Evolutionary conservation across 2,329 filamentous ascomycete species (phyloP).

Genomic region (Paecilomyces niveus): DNA sequence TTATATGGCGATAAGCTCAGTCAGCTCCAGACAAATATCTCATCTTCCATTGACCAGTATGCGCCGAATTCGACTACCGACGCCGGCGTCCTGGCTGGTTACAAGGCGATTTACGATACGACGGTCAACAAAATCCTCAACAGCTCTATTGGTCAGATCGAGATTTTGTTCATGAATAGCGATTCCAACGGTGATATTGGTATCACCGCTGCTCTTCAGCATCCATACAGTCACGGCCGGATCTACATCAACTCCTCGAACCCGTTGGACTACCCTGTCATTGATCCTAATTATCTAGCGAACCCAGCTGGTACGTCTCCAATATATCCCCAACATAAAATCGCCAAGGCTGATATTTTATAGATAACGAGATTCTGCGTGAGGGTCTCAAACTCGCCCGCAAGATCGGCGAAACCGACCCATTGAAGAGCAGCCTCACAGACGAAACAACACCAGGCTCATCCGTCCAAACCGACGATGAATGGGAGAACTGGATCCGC

Average conservation of each 20-base stretch:
- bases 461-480: slow-evolving; percentile 14
- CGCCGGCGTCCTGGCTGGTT: slow-evolving; percentile 16
- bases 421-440: slow-evolving; percentile 13
- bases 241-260: slow-evolving; percentile 24
- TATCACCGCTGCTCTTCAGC: slow-evolving; percentile 20
- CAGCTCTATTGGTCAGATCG: slow-evolving; percentile 17
- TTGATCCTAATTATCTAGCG: slow-evolving; percentile 20
- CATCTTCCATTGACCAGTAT: slow-evolving; percentile 10
- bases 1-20: slow-evolving; percentile 13
- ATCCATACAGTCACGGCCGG: slow-evolving; percentile 22
- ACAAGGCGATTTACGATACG: slow-evolving; percentile 20
- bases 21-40: slow-evolving; percentile 9
- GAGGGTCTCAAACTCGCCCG: slow-evolving; percentile 21
- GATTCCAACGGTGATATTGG: slow-evolving; percentile 19
- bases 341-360: slow-evolving; percentile 3
- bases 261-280: slow-evolving; percentile 20
- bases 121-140: slow-evolving; percentile 17
- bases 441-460: slow-evolving; percentile 15
- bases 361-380: slow-evolving; percentile 17
- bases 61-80: slow-evolving; percentile 18
- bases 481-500: slow-evolving; percentile 17
- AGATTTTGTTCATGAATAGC: slow-evolving; percentile 23
- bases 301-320: slow-evolving; percentile 16
- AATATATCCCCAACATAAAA: neutral
- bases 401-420: slow-evolving; percentile 13